phyloP scores from a whole-genome alignment of 441 rosid species.

The Gossypium davidsonii region DNA sequence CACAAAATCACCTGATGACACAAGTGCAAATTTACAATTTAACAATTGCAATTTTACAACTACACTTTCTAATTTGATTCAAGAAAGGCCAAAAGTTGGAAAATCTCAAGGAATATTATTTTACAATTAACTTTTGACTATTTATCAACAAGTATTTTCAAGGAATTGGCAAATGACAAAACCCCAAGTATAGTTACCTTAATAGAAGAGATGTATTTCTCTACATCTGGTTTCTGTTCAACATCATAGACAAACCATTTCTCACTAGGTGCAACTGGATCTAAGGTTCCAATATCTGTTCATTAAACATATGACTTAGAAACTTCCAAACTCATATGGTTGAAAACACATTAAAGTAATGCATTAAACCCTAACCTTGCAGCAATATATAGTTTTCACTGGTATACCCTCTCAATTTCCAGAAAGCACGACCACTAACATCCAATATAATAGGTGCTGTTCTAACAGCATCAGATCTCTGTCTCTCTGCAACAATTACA shows the following conservation, averaged over 20 bases:
- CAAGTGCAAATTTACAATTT: background rate
- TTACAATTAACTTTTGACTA: background rate
- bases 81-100: background rate
- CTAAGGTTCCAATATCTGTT: slow-evolving; percentile 41
- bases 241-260: slow-evolving; percentile 61
- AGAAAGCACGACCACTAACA: slow-evolving; percentile 42
- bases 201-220: slow-evolving; percentile 49
- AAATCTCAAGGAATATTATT: background rate
- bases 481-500: slow-evolving; percentile 29
- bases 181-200: slow-evolving; percentile 30
- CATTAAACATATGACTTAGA: slow-evolving; percentile 5
- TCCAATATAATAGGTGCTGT: slow-evolving; percentile 44
- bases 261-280: slow-evolving; percentile 33
- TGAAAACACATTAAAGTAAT: background rate
- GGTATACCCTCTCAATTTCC: slow-evolving; percentile 47
- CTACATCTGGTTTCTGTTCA: slow-evolving; percentile 51
- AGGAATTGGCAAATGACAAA: background rate
- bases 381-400: slow-evolving; percentile 43
- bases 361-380: slow-evolving; percentile 50
- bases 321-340: background rate
- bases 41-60: background rate
- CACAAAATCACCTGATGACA: background rate
- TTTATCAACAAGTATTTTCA: background rate
- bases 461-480: slow-evolving; percentile 60
- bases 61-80: background rate